These are phyloP conservation scores for Camellia sinensis DNA, from an alignment of 148 eudicot species.

Conservation along the genomic window DNA sequence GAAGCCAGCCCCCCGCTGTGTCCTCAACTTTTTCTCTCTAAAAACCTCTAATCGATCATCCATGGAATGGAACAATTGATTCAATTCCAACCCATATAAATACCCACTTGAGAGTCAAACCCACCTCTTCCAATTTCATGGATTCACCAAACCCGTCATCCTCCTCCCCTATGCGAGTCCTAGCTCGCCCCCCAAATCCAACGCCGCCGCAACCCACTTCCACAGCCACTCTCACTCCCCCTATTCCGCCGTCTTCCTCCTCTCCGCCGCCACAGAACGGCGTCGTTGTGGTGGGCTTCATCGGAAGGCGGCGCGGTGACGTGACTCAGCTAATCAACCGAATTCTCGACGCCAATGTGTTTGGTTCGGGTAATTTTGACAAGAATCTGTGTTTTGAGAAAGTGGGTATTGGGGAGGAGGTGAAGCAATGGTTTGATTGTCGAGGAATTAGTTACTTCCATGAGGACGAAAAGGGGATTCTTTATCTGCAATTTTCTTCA, in stretches of 20 bases:
- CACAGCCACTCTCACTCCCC: slow-evolving; percentile 20
- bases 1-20: background rate
- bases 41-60: background rate
- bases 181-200: slow-evolving; percentile 49
- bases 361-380: slow-evolving; percentile 57
- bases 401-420: slow-evolving; percentile 27
- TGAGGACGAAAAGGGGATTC: slow-evolving; percentile 53
- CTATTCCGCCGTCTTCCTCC: slow-evolving; percentile 12
- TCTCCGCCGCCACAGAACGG: slow-evolving; percentile 32
- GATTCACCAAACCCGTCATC: slow-evolving; percentile 34
- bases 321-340: slow-evolving; percentile 66
- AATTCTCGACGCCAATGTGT: slow-evolving; percentile 58
- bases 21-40: background rate
- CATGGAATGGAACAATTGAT: background rate
- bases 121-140: slow-evolving; percentile 20
- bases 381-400: slow-evolving; percentile 20
- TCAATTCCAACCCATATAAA: background rate
- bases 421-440: slow-evolving; percentile 36
- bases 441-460: slow-evolving; percentile 53
- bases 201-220: slow-evolving; percentile 12
- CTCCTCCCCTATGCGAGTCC: slow-evolving; percentile 57
- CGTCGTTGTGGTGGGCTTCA: slow-evolving; percentile 79
- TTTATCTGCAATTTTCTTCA: slow-evolving; percentile 59
- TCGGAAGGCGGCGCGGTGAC: slow-evolving; percentile 43
- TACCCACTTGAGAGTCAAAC: background rate